Evolutionary conservation across 768 basidiomycete genomes (phyloP).

Genomic region (Dentipellis fragilis): DNA sequence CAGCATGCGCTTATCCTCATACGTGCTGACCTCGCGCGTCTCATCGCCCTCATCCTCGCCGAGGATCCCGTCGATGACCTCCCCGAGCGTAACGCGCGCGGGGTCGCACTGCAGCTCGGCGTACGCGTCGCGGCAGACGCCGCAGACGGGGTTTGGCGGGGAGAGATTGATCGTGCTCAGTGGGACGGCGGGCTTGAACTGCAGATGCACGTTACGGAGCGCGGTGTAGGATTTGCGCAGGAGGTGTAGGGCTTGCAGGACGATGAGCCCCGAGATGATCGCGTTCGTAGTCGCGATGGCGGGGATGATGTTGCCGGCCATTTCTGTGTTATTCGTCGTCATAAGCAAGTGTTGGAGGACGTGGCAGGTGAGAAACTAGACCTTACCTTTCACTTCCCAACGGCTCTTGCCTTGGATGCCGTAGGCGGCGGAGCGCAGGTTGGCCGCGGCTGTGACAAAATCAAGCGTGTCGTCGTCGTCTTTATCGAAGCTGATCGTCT

Average conservation of each 20-base stretch:
- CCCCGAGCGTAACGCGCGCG: conserved; percentile 53
- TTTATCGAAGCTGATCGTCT: conserved; percentile 86
- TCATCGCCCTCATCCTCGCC: conserved; percentile 31
- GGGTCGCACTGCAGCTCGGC: conserved; percentile 66
- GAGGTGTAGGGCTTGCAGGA: conserved; percentile 83
- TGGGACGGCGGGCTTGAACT: conserved; percentile 71
- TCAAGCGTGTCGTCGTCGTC: conserved; percentile 96
- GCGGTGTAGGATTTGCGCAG: conserved; percentile 52
- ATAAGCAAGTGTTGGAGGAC: background rate
- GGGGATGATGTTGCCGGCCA: conserved; percentile 99
- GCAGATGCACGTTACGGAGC: conserved; percentile 68
- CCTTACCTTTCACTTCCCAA: conserved; percentile 90
- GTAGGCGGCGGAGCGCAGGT: conserved; percentile 85
- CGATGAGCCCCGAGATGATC: conserved; percentile 89
- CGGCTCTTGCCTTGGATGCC: conserved; percentile 82
- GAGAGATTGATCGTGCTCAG: conserved; percentile 60
- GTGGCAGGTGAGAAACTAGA: conserved; percentile 4
- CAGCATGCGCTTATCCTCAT: conserved; percentile 78
- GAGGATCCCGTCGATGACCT: conserved; percentile 61
- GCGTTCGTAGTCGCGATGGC: conserved; percentile 99
- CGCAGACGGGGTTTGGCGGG: conserved; percentile 68
- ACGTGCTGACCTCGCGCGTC: conserved; percentile 49
- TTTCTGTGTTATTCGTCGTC: conserved; percentile 43
- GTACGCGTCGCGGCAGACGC: conserved; percentile 83
- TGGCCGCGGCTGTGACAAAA: conserved; percentile 92